Evolutionary conservation across 805 yeast genomes (phyloP).

Genomic region (Pichia nanzhaoensis): DNA sequence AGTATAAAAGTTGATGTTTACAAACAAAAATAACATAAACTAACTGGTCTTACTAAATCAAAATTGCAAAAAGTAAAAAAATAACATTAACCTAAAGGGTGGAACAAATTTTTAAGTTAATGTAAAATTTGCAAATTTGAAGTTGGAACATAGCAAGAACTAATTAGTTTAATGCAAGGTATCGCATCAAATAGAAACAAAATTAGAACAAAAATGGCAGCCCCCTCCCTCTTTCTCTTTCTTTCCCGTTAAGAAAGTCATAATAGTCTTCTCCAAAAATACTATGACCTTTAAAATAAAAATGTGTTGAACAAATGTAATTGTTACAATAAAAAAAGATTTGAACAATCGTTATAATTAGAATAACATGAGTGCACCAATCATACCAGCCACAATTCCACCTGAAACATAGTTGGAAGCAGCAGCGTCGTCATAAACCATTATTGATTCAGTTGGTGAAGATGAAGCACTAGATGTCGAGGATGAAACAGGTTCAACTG

Average conservation of each 20-base stretch:
- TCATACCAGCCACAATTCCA: slow-evolving; percentile 2
- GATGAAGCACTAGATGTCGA: no score
- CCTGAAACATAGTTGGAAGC: slow-evolving; percentile 11
- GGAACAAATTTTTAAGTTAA: background rate
- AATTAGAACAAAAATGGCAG: slow-evolving; percentile 5
- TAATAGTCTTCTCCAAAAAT: slow-evolving; percentile 9
- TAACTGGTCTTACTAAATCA: background rate
- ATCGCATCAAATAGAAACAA: background rate
- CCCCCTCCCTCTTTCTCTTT: slow-evolving; percentile 12
- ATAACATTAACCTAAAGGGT: background rate
- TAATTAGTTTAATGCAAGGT: background rate
- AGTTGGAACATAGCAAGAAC: slow-evolving; percentile 9
- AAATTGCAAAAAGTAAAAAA: background rate
- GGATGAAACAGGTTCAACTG: no score
- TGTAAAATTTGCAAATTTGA: slow-evolving; percentile 2
- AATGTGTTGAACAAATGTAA: background rate
- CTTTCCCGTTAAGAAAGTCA: slow-evolving; percentile 3
- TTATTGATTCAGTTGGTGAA: no score
- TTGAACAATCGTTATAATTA: slow-evolving; percentile 1
- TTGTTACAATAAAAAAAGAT: background rate
- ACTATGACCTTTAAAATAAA: background rate
- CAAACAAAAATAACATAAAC: background rate
- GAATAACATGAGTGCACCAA: slow-evolving; percentile 7
- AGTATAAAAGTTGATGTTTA: background rate
- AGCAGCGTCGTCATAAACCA: slow-evolving; percentile 12